Evolutionary conservation across 2,329 filamentous ascomycete genomes (phyloP), one percentile per base, ranked within the genome.

Genomic region (Cadophora sp.): DNA sequence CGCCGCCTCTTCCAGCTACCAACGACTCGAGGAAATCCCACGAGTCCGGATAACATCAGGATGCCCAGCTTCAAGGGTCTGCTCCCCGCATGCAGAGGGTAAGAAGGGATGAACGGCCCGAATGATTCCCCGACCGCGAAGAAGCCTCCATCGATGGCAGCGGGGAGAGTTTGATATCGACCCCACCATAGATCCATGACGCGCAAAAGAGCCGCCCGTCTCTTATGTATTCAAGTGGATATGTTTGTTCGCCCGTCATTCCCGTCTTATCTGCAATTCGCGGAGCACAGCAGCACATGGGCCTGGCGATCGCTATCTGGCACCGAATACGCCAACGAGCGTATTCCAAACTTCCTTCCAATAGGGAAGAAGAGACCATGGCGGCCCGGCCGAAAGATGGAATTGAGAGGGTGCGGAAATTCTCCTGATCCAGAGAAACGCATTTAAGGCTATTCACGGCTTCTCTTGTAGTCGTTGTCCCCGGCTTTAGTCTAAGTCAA

Each of bases 241-340:
- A 40, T 59, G 55, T 7, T 40, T 26, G 14, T 59, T 26, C 55
- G 55, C 55, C 55, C 55, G 53, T 56, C 27, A 16, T 4, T 31
- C 11, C 53, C 40, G 40, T 46, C 64, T 66, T 66, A 66, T 66
- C 64, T 58, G 58, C 64, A 55, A 65, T 65, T 65, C 58, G 50
- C 51, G 24, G 58, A 62, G 34, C 40, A 48, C 59, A 50, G 7
- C 26, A 62, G 31, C 34, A 55, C 29, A 26, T 27, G 8, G 9
- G 37, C 34, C 24, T 37, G 64, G 34, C 64, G 48, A 37, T 51
- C 31, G 59, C 58, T 66, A 66, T 66, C 64, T 62, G 3, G 43
- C 40, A n/a, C 22, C 24, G 40, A 12, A 16, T 12, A 59, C 31
- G 11, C 59, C 40, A 37, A 40, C n/a, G 22, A 37, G n/a, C 9